Evolutionary conservation across 345 rosid species (phyloP), one percentile per base, ranked within the genome.

Genomic region (Noccaea caerulescens): DNA sequence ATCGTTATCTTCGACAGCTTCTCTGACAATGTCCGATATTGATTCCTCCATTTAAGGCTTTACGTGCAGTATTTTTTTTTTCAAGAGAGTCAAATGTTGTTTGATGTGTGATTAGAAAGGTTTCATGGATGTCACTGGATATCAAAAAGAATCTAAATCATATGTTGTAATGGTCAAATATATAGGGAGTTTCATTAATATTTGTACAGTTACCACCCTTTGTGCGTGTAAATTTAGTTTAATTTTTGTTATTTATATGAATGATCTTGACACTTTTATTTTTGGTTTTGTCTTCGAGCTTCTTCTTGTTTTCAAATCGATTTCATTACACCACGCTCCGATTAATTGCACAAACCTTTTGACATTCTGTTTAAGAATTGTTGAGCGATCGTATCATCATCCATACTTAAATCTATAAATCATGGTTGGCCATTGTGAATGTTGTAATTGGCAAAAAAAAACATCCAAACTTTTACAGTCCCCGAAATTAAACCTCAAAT

Each of bases 1-100:
- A 20, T 75, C 74, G 3, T 10, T 60, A 38, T 75, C 75, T 16
- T 47, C 75, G 3, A 58, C 68, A 1, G 62, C 39, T 67, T 53
- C 71, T 64, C 23, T 32, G 12, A 16, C 47, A 41, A 37, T 56
- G 43, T 72, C 65, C 27, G 71, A 72, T 72, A 46, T 56, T 64
- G 58, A 64, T 64, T 72, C 65, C 2, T 20, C 71, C 20, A 45
- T 16, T 37, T 59, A 72, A 56, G 58, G 33, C 20, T 37, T 20
- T 46, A 45, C 30, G 30, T 27, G 63, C 23, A 45, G 4, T 53
- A 54, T 61, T 37, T 25, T 30, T 30, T 12, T 23, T 30, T 30
- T 3, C 6, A 49, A 38, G 51, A 49, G 58, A 25, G 32, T 71
- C 68, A 18, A 60, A 60, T 51, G 36, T 14, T 50, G 16, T 41